phyloP scores from a whole-genome alignment of 768 basidiomycete species.

The Lactifluus pinguis region DNA sequence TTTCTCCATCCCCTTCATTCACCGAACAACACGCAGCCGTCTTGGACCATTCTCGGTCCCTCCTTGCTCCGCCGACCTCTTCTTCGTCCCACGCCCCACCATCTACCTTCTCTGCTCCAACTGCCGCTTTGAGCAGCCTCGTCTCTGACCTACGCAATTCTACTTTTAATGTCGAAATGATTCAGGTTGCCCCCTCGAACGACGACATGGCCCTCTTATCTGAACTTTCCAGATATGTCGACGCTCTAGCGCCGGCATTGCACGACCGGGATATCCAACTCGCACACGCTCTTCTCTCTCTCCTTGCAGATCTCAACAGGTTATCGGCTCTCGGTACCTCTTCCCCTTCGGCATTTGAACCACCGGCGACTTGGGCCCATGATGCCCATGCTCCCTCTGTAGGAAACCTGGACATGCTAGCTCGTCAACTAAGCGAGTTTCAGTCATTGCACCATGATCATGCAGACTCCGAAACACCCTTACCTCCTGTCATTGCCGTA shows the following conservation, averaged over 20 bases:
- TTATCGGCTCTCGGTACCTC: slow-evolving; percentile 33
- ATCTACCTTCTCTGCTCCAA: slow-evolving; percentile 23
- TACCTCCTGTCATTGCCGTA: slow-evolving; percentile 18
- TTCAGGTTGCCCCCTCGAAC: slow-evolving; percentile 33
- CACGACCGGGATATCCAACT: slow-evolving; percentile 48
- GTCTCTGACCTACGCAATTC: slow-evolving; percentile 51
- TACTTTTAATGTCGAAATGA: slow-evolving; percentile 37
- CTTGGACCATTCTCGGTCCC: slow-evolving; percentile 52
- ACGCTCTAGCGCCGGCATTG: slow-evolving; percentile 36
- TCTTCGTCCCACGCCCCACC: slow-evolving; percentile 25
- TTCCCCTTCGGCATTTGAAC: slow-evolving; percentile 11
- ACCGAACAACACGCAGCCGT: slow-evolving; percentile 40
- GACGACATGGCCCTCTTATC: slow-evolving; percentile 45
- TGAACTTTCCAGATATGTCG: slow-evolving; percentile 51
- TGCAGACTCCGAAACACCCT: neutral
- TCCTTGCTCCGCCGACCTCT: slow-evolving; percentile 31
- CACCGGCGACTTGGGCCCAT: slow-evolving; percentile 19
- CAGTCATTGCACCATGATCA: slow-evolving; percentile 13
- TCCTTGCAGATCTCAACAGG: slow-evolving; percentile 59
- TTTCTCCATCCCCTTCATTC: slow-evolving; percentile 34
- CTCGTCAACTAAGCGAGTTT: slow-evolving; percentile 18
- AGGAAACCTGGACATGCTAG: slow-evolving; percentile 15
- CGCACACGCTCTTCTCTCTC: slow-evolving; percentile 56
- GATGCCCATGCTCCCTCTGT: slow-evolving; percentile 24
- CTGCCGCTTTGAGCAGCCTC: slow-evolving; percentile 50